Percentiles rank a stretch among this genome's conserved stretches.
phyloP scores from a whole-genome alignment of 2,329 filamentous ascomycete species.

The Alternaria consortialis region DNA sequence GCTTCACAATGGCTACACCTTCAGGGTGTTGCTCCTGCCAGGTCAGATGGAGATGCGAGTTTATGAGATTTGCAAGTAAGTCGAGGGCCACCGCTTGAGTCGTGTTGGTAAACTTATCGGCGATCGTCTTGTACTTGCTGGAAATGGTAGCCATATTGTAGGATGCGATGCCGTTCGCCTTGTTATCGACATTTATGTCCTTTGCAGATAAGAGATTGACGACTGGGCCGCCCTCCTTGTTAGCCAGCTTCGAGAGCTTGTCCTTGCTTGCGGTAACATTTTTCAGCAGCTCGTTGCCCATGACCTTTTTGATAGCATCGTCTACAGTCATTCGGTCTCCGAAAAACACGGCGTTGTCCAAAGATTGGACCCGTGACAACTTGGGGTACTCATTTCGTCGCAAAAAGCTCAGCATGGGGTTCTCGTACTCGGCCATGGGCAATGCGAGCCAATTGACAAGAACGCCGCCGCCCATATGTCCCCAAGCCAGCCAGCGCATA shows the following conservation, averaged over 20 bases:
- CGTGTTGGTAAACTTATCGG: constrained; percentile 66
- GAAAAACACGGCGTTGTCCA: constrained; percentile 77
- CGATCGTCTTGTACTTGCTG: constrained; percentile 71
- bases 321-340: constrained; percentile 67
- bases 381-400: constrained; percentile 78
- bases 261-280: constrained; percentile 65
- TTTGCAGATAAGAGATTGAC: constrained; percentile 63
- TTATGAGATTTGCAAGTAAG: constrained; percentile 78
- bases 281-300: constrained; percentile 63
- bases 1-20: constrained; percentile 84
- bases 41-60: constrained; percentile 81
- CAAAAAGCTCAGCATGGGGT: constrained; percentile 75
- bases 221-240: constrained; percentile 66
- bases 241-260: constrained; percentile 65
- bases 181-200: constrained; percentile 70
- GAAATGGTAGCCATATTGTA: constrained; percentile 73
- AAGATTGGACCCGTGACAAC: constrained; percentile 76
- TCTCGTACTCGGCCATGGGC: constrained; percentile 81
- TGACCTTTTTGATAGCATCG: constrained; percentile 52
- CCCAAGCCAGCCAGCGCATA: constrained; percentile 91
- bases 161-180: constrained; percentile 75
- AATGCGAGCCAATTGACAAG: constrained; percentile 81
- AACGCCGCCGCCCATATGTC: constrained; percentile 84
- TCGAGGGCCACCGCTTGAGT: constrained; percentile 67
- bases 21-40: constrained; percentile 82